Conservation (phyloP, 2,329 filamentous ascomycete genomes). For the Calonectria hawksworthii region DNA sequence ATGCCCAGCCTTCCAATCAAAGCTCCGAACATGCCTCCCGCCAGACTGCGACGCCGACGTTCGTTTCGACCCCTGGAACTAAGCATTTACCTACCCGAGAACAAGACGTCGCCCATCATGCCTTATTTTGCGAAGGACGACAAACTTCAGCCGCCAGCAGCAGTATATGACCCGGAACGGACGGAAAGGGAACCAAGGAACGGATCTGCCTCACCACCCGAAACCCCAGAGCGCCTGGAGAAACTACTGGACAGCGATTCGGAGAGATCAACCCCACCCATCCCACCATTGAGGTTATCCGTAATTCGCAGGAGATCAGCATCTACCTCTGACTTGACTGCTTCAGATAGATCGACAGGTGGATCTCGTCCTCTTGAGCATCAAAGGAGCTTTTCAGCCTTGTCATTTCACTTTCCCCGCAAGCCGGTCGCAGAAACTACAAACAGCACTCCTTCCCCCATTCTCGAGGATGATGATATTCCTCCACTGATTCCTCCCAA, state of each 20-base stretch:
- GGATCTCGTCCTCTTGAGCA: slow-evolving; percentile 51
- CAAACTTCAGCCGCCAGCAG: slow-evolving; percentile 53
- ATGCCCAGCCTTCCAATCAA: slow-evolving; percentile 30
- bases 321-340: slow-evolving; percentile 6
- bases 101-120: slow-evolving; percentile 68
- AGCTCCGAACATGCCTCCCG: slow-evolving; percentile 40
- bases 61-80: slow-evolving; percentile 70
- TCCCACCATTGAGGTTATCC: background rate
- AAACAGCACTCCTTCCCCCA: slow-evolving; percentile 40
- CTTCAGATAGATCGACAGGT: slow-evolving; percentile 10
- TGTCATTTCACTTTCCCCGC: slow-evolving; percentile 70
- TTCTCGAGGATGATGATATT: slow-evolving; percentile 44
- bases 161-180: slow-evolving; percentile 50
- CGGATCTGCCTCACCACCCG: background rate
- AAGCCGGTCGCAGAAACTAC: slow-evolving; percentile 52
- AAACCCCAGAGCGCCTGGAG: slow-evolving; percentile 15
- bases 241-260: slow-evolving; percentile 4
- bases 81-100: slow-evolving; percentile 61
- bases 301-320: background rate
- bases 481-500: slow-evolving; percentile 59
- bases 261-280: slow-evolving; percentile 15
- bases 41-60: slow-evolving; percentile 41
- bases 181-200: slow-evolving; percentile 38
- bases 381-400: slow-evolving; percentile 63
- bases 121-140: slow-evolving; percentile 62